phyloP scores from a whole-genome alignment of 441 rosid genomes.

The Erodium chrysanthum region DNA sequence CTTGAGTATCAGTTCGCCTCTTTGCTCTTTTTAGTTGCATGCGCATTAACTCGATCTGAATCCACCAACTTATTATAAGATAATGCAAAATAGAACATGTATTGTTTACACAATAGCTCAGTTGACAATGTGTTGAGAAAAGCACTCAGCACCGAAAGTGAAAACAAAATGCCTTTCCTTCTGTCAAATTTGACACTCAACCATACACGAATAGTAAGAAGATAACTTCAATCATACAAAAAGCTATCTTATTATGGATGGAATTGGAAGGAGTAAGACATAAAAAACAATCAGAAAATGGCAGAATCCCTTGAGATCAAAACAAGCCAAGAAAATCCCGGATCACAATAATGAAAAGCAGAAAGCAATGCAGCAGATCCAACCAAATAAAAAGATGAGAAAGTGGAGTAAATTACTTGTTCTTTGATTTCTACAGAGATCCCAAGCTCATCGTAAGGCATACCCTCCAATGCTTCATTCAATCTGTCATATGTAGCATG shows the following conservation, averaged over 20 bases:
- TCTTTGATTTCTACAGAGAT: conserved; percentile 53
- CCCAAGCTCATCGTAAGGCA: conserved; percentile 41
- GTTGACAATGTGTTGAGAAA: too few species aligned
- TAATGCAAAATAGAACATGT: too few species aligned
- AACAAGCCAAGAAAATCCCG: not conserved
- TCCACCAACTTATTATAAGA: not conserved
- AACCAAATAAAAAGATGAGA: not conserved
- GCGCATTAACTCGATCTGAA: conserved; percentile 47
- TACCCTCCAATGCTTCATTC: conserved; percentile 34
- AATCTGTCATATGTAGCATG: conserved; percentile 45
- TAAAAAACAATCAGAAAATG: not conserved
- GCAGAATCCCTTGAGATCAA: not conserved
- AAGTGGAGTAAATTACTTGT: conserved; percentile 31
- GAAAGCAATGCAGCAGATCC: conserved; percentile 10
- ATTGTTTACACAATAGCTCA: too few species aligned
- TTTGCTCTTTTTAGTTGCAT: conserved; percentile 46
- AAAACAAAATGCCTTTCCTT: too few species aligned
- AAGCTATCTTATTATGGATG: too few species aligned
- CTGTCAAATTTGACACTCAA: too few species aligned
- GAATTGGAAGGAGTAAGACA: too few species aligned
- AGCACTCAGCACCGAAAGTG: too few species aligned
- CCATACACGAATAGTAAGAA: too few species aligned
- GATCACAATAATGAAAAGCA: not conserved
- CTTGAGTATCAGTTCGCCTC: conserved; percentile 64
- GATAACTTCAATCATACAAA: too few species aligned